Evolutionary conservation across 768 basidiomycete species (phyloP).

Genomic region (Sutorius australiensis): DNA sequence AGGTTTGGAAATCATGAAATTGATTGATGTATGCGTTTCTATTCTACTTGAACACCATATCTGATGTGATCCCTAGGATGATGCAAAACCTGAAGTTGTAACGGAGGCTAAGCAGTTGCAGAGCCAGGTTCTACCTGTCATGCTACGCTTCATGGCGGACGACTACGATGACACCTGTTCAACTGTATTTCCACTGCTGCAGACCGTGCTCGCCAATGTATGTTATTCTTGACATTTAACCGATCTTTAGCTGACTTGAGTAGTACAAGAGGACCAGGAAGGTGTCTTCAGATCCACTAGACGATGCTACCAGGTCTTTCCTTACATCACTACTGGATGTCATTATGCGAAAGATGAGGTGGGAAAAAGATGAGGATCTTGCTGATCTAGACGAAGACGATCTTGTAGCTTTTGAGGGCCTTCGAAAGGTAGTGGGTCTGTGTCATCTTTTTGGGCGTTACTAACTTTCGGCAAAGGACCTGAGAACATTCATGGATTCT

Average conservation of each 20-base stretch:
- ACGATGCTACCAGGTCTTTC: slow-evolving; percentile 70
- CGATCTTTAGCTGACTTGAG: slow-evolving; percentile 3
- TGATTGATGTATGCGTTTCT: slow-evolving; percentile 60
- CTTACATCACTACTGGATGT: slow-evolving; percentile 73
- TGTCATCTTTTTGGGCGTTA: background rate
- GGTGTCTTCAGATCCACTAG: slow-evolving; percentile 55
- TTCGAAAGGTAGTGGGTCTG: slow-evolving; percentile 65
- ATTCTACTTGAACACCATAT: background rate
- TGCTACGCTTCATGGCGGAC: slow-evolving; percentile 88
- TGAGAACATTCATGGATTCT: slow-evolving; percentile 83
- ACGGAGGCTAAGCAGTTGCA: slow-evolving; percentile 63
- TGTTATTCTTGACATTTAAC: slow-evolving; percentile 22
- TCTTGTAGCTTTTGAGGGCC: slow-evolving; percentile 71
- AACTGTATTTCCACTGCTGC: slow-evolving; percentile 79
- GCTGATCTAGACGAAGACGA: slow-evolving; percentile 90
- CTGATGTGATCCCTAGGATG: slow-evolving; percentile 45
- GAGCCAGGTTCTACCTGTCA: slow-evolving; percentile 67
- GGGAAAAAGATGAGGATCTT: slow-evolving; percentile 76
- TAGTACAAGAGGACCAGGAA: slow-evolving; percentile 81
- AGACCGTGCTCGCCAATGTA: slow-evolving; percentile 70
- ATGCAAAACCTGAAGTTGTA: slow-evolving; percentile 52
- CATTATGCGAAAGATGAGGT: slow-evolving; percentile 84
- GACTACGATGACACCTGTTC: slow-evolving; percentile 85
- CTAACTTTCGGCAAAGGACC: slow-evolving; percentile 52
- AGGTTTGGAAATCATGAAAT: slow-evolving; percentile 78